A percentile compares a stretch with the other conserved stretches of the same genome.
Conservation (phyloP, 2,329 filamentous ascomycete species). For the Pseudonectria buxi region DNA sequence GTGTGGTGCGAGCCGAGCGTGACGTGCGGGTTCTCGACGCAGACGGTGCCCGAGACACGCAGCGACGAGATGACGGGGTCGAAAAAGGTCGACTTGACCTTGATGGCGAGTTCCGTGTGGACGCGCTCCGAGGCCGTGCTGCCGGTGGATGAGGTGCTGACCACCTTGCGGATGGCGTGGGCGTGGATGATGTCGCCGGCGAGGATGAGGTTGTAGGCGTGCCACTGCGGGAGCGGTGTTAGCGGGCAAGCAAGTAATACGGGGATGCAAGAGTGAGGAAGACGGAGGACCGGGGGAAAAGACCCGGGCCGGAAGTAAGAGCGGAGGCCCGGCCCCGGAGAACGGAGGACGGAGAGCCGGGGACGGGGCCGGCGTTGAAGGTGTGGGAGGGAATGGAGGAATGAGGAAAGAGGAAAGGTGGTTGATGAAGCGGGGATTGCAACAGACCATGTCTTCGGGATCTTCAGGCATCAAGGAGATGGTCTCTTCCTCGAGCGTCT, state of each 20-base stretch:
- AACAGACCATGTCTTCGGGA: slow-evolving; percentile 40
- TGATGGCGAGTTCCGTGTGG: slow-evolving; percentile 51
- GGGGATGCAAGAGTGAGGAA: too few relatives aligned
- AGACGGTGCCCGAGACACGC: slow-evolving; percentile 49
- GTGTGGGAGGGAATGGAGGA: slow-evolving; percentile 5
- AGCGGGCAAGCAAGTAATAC: slow-evolving; percentile 3
- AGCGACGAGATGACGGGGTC: slow-evolving; percentile 49
- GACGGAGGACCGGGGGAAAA: too few relatives aligned
- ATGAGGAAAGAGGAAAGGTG: slow-evolving; percentile 5
- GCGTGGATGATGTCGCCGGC: slow-evolving; percentile 47
- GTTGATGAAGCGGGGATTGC: slow-evolving; percentile 6
- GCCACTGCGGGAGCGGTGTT: slow-evolving; percentile 37
- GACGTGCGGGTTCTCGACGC: slow-evolving; percentile 46
- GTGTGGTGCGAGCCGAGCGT: slow-evolving; percentile 52
- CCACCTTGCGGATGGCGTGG: slow-evolving; percentile 50
- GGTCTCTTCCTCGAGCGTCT: slow-evolving; percentile 33
- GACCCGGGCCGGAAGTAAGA: too few relatives aligned
- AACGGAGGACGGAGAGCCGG: too few relatives aligned
- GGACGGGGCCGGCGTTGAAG: slow-evolving; percentile 4
- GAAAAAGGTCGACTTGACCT: slow-evolving; percentile 52
- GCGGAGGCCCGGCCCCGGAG: too few relatives aligned
- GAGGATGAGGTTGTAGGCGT: slow-evolving; percentile 54
- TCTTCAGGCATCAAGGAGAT: slow-evolving; percentile 39
- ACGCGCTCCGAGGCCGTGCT: slow-evolving; percentile 46
- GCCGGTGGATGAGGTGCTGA: slow-evolving; percentile 39